Conservation (phyloP, 495 filamentous ascomycete genomes). For the Glarea lozoyensis region DNA sequence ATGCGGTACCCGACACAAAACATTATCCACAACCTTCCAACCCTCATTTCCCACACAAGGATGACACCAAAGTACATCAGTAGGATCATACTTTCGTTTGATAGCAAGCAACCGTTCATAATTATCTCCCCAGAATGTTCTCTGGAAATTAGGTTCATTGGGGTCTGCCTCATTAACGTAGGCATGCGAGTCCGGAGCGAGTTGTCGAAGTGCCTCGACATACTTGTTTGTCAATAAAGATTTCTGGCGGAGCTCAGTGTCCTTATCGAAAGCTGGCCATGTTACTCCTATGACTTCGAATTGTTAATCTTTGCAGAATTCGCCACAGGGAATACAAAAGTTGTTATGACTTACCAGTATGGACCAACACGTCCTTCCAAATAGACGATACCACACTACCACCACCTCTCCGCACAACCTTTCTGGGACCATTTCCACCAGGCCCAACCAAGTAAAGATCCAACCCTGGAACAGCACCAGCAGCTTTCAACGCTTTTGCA, state of each 20-base stretch:
- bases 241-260: not conserved
- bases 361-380: constrained; percentile 33
- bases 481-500: constrained; percentile 21
- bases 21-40: constrained; percentile 34
- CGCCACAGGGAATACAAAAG: no score
- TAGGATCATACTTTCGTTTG: constrained; percentile 48
- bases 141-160: constrained; percentile 37
- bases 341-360: constrained; percentile 16
- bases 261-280: constrained; percentile 11
- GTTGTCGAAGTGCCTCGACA: constrained; percentile 7
- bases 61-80: constrained; percentile 47
- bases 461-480: constrained; percentile 25
- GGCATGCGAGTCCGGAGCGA: constrained; percentile 12
- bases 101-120: constrained; percentile 37
- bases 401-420: constrained; percentile 21
- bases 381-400: constrained; percentile 31
- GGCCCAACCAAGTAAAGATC: constrained; percentile 36
- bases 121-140: constrained; percentile 42
- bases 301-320: no score
- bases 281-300: not conserved
- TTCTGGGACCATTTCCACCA: constrained; percentile 29
- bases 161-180: constrained; percentile 30
- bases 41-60: constrained; percentile 54
- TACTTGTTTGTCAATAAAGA: constrained; percentile 1
- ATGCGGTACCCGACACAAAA: constrained; percentile 24